Conservation (phyloP, 2,329 filamentous ascomycete genomes). For the Fusarium robinianum region DNA sequence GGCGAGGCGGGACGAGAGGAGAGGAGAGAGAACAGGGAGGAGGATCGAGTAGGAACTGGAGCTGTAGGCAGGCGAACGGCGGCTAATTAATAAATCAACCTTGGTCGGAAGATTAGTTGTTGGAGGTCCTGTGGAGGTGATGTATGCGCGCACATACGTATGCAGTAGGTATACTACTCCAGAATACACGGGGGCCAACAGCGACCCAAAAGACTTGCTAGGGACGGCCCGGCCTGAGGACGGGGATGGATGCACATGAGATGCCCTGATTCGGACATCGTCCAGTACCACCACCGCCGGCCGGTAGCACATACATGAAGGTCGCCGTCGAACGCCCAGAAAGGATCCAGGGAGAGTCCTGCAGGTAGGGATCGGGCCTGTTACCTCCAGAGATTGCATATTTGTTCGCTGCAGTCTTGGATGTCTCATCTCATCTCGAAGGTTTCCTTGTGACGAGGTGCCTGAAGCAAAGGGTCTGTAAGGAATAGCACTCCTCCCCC, state of each 20-base stretch:
- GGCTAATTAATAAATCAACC: conserved; percentile 27
- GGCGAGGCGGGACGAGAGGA: conserved; percentile 7
- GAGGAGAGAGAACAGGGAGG: conserved; percentile 14
- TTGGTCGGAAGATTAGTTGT: conserved; percentile 15
- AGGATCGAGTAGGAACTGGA: neutral
- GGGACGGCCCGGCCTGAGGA: conserved; percentile 36
- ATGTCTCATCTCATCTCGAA: conserved; percentile 22
- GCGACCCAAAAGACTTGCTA: conserved; percentile 29
- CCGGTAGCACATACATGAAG: conserved; percentile 18
- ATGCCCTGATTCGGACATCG: conserved; percentile 17
- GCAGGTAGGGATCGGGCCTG: conserved; percentile 27
- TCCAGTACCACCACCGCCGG: too few species aligned
- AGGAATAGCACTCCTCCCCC: too few species aligned
- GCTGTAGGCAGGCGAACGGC: conserved; percentile 22
- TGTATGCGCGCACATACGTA: conserved; percentile 9
- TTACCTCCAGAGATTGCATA: conserved; percentile 24
- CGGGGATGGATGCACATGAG: conserved; percentile 28
- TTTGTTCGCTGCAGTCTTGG: conserved; percentile 27
- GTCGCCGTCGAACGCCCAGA: conserved; percentile 14
- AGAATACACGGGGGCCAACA: conserved; percentile 16
- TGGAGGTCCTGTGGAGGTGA: conserved; percentile 18
- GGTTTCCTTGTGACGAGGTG: conserved; percentile 3
- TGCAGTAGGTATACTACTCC: too few species aligned
- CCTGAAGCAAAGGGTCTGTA: too few species aligned
- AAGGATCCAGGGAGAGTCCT: conserved; percentile 17